A percentile compares a stretch with the other conserved stretches of the same genome.
Conservation (phyloP, 169 alveolate species). For the Plasmodium chabaudi region DNA sequence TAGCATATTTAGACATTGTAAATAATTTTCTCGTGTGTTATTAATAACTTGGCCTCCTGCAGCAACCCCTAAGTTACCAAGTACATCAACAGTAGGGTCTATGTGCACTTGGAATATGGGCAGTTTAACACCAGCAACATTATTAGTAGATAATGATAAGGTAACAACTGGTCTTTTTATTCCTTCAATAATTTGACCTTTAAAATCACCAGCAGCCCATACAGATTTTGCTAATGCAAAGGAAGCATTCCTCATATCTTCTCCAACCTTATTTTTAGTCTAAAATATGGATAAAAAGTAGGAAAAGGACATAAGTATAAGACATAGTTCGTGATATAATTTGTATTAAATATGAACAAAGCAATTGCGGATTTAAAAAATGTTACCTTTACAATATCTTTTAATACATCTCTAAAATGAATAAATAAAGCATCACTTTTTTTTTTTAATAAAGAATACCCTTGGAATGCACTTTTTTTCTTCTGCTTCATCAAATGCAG, state of each 20-base stretch:
- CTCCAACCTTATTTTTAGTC: conserved; percentile 90
- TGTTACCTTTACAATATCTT: conserved; percentile 91
- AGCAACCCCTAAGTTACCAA: conserved; percentile 87
- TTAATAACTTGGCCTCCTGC: conserved; percentile 90
- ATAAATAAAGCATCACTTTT: conserved; percentile 95
- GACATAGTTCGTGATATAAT: neutral
- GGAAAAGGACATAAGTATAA: neutral
- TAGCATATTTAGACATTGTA: conserved; percentile 86
- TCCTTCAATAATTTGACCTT: conserved; percentile 91
- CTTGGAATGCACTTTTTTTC: conserved; percentile 93
- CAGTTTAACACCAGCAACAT: conserved; percentile 96
- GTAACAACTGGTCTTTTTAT: conserved; percentile 94
- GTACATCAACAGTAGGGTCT: conserved; percentile 90
- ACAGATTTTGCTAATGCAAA: conserved; percentile 95
- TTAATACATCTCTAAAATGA: conserved; percentile 92
- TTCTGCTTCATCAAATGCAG: conserved; percentile 89
- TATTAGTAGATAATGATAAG: conserved; percentile 92
- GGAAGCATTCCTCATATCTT: conserved; percentile 93
- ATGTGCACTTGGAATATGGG: conserved; percentile 93
- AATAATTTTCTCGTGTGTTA: conserved; percentile 85
- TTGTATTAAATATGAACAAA: too few relatives aligned
- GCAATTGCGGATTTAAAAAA: too few relatives aligned
- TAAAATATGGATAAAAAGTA: conserved; percentile 14
- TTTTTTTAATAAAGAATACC: conserved; percentile 93
- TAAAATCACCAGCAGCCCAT: conserved; percentile 96